These are phyloP conservation scores for Dissophora ornata DNA, from an alignment of 192 early-diverging fungal genomes.

Conservation along the genomic window DNA sequence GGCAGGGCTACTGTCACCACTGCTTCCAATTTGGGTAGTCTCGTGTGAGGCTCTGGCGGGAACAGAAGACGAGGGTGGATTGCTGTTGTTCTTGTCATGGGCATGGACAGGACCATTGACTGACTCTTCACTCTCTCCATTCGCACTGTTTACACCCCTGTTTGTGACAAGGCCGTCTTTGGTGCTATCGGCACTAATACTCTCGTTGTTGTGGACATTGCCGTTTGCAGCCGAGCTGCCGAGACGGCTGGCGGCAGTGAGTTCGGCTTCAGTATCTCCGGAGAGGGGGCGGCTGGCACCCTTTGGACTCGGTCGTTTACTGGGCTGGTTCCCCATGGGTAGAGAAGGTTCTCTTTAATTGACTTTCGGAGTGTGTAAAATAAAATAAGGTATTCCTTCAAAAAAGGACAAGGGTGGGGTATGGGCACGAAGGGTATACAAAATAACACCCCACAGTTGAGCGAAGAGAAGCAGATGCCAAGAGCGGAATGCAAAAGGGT, in stretches of 20 bases:
- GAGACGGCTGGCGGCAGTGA: neutral
- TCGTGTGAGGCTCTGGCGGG: slow-evolving; percentile 4
- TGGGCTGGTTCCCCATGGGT: slow-evolving; percentile 35
- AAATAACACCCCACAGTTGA: too few species aligned
- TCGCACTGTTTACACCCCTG: neutral
- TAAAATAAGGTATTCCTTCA: too few species aligned
- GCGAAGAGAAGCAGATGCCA: too few species aligned
- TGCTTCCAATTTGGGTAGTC: neutral
- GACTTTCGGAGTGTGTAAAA: too few species aligned
- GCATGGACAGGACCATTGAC: neutral
- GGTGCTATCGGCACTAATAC: neutral
- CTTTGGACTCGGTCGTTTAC: slow-evolving; percentile 24
- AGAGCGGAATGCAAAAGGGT: neutral
- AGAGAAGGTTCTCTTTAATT: too few species aligned
- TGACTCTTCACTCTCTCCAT: slow-evolving; percentile 3
- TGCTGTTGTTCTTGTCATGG: neutral
- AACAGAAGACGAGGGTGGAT: neutral
- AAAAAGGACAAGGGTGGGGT: too few species aligned
- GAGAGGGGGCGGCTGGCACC: slow-evolving; percentile 5
- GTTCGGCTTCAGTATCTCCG: neutral
- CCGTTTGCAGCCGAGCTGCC: neutral
- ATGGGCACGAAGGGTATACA: too few species aligned
- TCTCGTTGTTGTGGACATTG: neutral
- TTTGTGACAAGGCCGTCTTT: neutral
- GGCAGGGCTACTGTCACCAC: slow-evolving; percentile 4